Evolutionary conservation across 805 yeast genomes (phyloP), one percentile per base, ranked within the genome.

Genomic region (Maudiozyma serrabonitensis): DNA sequence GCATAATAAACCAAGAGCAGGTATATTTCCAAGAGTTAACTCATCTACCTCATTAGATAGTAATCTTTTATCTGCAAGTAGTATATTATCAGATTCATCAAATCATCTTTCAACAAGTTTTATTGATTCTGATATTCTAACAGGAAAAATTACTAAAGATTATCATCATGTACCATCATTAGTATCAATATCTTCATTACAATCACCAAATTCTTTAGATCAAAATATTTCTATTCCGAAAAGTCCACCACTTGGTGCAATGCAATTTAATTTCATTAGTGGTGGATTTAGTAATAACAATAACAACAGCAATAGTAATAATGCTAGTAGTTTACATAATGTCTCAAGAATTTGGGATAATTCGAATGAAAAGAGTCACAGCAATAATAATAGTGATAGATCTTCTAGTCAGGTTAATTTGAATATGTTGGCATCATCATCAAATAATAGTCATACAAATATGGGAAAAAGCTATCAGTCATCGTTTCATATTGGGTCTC

Each of bases 131-230:
- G 62, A 55, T 35, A 41, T 43, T 8, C 46, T 46, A 16, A 23
- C 50, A 2, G 68, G 66, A 31, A 63, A 60, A 48, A 56, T 64
- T 16, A 55, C 60, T 8, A 64, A 64, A 48, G 64, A 60, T 26
- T 59, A 56, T 37, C 64, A 58, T 16, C 63, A 60, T 42, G 61
- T 58, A 3, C 58, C 64, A 31, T 57, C 64, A 11, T 48, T 60
- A 42, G 62, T 62, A 1, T 63, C 69, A 4, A 54, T 62, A n/a
- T 60, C 66, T 7, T 63, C 68, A 1, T 49, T 63, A 28, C 64
- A 63, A 35, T 64, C 69, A 2, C 56, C 65, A 16, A 64, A 63
- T 28, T 64, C 67, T 8, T 49, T 63, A 19, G 67, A 63, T 35
- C 65, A 62, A 37, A 60, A 57, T 38, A 50, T 62, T 41, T 46